Conservation (phyloP, 2,329 filamentous ascomycete species). For the Fusarium anthophilum region DNA sequence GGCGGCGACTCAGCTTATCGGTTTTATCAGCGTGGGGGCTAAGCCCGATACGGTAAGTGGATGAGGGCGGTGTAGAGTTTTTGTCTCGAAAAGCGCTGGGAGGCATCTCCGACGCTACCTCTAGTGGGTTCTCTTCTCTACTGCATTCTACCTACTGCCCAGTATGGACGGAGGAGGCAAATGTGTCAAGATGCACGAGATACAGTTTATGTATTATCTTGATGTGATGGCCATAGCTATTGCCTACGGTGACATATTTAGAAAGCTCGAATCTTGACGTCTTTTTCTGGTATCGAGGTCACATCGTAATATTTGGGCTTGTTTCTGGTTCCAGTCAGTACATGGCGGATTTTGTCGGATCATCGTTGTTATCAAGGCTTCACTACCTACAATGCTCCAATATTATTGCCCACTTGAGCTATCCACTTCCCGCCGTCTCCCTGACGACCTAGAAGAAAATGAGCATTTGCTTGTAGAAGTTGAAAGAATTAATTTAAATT, state of each 20-base stretch:
- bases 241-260: background rate
- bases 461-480: background rate
- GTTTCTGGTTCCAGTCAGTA: slow-evolving; percentile 8
- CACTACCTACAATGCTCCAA: slow-evolving; percentile 17
- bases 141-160: background rate
- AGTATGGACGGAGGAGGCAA: slow-evolving; percentile 11
- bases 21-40: slow-evolving; percentile 41
- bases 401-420: slow-evolving; percentile 18
- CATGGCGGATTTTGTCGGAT: slow-evolving; percentile 33
- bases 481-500: background rate
- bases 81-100: slow-evolving; percentile 24
- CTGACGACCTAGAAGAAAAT: slow-evolving; percentile 22
- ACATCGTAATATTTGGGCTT: background rate
- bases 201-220: background rate
- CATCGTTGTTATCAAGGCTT: slow-evolving; percentile 13
- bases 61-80: slow-evolving; percentile 42
- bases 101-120: slow-evolving; percentile 31
- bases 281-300: background rate
- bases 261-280: background rate
- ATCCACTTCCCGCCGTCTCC: slow-evolving; percentile 41
- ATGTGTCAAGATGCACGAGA: slow-evolving; percentile 6
- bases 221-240: background rate
- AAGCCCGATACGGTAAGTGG: slow-evolving; percentile 27
- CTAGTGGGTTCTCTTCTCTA: background rate
- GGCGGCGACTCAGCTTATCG: slow-evolving; percentile 47